Percentiles rank a stretch among this genome's conserved stretches.
phyloP scores from a whole-genome alignment of 1,284 basidiomycete species.

The Microbotryomycetes sp. region DNA sequence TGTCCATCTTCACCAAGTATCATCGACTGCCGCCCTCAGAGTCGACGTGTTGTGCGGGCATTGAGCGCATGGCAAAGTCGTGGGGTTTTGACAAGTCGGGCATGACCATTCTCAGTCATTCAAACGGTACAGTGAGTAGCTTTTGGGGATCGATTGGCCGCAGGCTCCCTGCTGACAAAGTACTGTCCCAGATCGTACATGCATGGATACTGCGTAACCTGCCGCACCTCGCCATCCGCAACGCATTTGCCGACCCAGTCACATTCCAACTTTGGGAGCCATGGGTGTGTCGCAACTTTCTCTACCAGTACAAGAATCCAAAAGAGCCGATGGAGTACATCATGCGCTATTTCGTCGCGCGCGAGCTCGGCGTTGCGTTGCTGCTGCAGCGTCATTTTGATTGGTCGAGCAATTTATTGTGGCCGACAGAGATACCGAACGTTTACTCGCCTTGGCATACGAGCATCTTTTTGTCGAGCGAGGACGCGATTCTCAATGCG shows the following conservation, averaged over 20 bases:
- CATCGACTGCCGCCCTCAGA: slow-evolving; percentile 64
- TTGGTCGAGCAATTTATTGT: slow-evolving; percentile 63
- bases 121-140: slow-evolving; percentile 55
- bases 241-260: slow-evolving; percentile 77
- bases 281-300: slow-evolving; percentile 69
- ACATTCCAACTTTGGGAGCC: slow-evolving; percentile 69
- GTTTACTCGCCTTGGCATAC: slow-evolving; percentile 49
- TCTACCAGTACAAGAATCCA: slow-evolving; percentile 6
- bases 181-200: slow-evolving; percentile 59
- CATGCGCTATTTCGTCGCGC: slow-evolving; percentile 71
- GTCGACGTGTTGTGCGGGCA: slow-evolving; percentile 52
- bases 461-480: slow-evolving; percentile 67
- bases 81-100: slow-evolving; percentile 58
- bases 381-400: slow-evolving; percentile 71
- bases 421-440: slow-evolving; percentile 78
- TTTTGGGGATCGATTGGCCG: neutral
- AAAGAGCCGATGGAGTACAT: slow-evolving; percentile 56
- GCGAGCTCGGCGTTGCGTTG: slow-evolving; percentile 77
- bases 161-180: neutral
- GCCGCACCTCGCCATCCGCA: slow-evolving; percentile 60
- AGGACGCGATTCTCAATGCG: slow-evolving; percentile 69
- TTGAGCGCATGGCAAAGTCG: slow-evolving; percentile 54
- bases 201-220: slow-evolving; percentile 76
- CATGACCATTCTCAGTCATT: slow-evolving; percentile 74
- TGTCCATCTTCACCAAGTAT: slow-evolving; percentile 66